Evolutionary conservation across 768 basidiomycete genomes (phyloP).

Genomic region (Tubosaeta brunneosetosa): DNA sequence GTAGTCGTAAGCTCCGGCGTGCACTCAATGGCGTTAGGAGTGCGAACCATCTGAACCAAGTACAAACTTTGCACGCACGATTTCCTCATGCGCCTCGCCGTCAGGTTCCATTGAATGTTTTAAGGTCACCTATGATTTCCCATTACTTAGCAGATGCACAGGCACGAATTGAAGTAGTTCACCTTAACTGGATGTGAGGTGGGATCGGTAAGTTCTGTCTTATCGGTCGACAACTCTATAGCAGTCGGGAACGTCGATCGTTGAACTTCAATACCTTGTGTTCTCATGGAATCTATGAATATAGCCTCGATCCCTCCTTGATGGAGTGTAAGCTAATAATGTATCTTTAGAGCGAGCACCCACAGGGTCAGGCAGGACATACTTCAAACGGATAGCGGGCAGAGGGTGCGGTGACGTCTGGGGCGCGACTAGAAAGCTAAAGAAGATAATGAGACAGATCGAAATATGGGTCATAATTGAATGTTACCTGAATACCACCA

Average conservation of each 20-base stretch:
- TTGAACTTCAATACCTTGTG: slow-evolving; percentile 29
- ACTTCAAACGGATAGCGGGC: slow-evolving; percentile 74
- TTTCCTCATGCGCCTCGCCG: slow-evolving; percentile 41
- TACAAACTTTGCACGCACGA: slow-evolving; percentile 68
- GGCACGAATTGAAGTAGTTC: not conserved
- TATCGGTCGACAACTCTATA: slow-evolving; percentile 27
- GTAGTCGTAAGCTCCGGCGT: slow-evolving; percentile 1
- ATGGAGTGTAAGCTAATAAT: slow-evolving; percentile 27
- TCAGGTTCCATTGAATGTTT: slow-evolving; percentile 22
- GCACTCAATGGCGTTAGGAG: not conserved
- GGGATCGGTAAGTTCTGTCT: slow-evolving; percentile 19
- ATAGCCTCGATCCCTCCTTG: slow-evolving; percentile 34
- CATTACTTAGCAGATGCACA: not conserved
- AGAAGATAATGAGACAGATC: not conserved
- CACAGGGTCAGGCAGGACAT: slow-evolving; percentile 2
- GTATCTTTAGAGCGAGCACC: not conserved
- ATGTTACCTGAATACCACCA: slow-evolving; percentile 55
- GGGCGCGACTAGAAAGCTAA: slow-evolving; percentile 57
- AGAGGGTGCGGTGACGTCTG: slow-evolving; percentile 55
- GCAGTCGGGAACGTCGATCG: slow-evolving; percentile 28
- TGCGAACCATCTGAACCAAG: slow-evolving; percentile 67
- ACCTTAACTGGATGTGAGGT: slow-evolving; percentile 23
- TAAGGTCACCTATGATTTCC: slow-evolving; percentile 17
- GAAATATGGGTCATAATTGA: not conserved
- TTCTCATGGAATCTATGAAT: slow-evolving; percentile 32